A percentile compares a stretch with the other conserved stretches of the same genome.
These are phyloP conservation scores for Punica granatum DNA, from an alignment of 345 rosid species.

Conservation along the genomic window DNA sequence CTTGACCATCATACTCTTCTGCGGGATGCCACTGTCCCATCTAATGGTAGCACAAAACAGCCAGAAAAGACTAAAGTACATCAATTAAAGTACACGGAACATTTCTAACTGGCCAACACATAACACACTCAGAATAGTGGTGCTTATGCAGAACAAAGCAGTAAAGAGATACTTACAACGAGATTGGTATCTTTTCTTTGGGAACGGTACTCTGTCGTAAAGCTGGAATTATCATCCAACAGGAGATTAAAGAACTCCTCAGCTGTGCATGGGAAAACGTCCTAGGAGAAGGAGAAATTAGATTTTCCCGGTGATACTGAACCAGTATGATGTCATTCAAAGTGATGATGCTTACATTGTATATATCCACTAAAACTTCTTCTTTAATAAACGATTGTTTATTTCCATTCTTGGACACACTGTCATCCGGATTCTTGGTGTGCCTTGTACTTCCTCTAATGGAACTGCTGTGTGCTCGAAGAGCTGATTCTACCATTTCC, in stretches of 20 bases:
- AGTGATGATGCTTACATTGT: constrained; percentile 39
- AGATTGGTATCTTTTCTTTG: constrained; percentile 75
- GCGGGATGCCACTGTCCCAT: constrained; percentile 92
- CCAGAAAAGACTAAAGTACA: background rate
- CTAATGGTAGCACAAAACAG: constrained; percentile 33
- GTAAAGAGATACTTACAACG: constrained; percentile 36
- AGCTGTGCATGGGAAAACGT: constrained; percentile 62
- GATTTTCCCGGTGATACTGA: background rate
- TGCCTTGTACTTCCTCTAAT: constrained; percentile 43
- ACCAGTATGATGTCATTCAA: background rate
- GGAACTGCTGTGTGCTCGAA: constrained; percentile 95
- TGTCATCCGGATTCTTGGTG: constrained; percentile 41
- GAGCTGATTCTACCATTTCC: constrained; percentile 81
- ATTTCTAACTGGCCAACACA: background rate
- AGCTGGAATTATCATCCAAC: constrained; percentile 62
- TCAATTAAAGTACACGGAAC: background rate
- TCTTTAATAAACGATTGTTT: constrained; percentile 70
- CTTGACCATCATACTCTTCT: constrained; percentile 94
- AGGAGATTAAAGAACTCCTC: constrained; percentile 55
- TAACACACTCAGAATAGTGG: background rate
- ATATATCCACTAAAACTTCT: constrained; percentile 70
- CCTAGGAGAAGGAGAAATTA: constrained; percentile 41
- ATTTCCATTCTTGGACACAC: constrained; percentile 39
- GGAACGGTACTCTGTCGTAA: constrained; percentile 55
- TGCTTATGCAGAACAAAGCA: background rate